phyloP scores from a whole-genome alignment of 2,329 filamentous ascomycete species.

The Nemania sp. region DNA sequence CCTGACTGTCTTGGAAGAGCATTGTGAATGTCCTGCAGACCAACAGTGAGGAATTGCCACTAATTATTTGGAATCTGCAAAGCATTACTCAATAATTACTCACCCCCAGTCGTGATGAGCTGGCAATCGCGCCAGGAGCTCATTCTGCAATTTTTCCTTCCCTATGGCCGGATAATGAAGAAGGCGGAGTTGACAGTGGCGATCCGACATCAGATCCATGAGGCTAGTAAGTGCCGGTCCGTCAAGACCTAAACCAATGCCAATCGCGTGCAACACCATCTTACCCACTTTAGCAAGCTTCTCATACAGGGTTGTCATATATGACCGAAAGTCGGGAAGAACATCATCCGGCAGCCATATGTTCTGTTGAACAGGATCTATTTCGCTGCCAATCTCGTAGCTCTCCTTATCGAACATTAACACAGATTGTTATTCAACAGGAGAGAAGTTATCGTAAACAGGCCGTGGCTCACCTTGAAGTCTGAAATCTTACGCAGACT shows the following conservation, averaged over 20 bases:
- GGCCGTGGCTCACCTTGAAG: slow-evolving; percentile 25
- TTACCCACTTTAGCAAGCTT: slow-evolving; percentile 18
- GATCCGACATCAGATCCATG: slow-evolving; percentile 18
- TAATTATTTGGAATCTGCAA: background rate
- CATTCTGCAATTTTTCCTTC: slow-evolving; percentile 26
- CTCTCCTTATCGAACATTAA: slow-evolving; percentile 35
- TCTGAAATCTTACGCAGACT: slow-evolving; percentile 28
- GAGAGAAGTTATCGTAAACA: background rate
- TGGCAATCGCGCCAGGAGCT: slow-evolving; percentile 40
- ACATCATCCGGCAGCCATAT: slow-evolving; percentile 51
- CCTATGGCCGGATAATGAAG: slow-evolving; percentile 30
- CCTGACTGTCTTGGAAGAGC: slow-evolving; percentile 56
- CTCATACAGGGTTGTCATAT: slow-evolving; percentile 42
- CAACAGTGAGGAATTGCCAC: background rate
- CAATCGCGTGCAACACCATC: slow-evolving; percentile 23
- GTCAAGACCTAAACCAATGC: slow-evolving; percentile 19
- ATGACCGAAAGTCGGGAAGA: slow-evolving; percentile 47
- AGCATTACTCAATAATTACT: slow-evolving; percentile 16
- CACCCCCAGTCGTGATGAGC: slow-evolving; percentile 58
- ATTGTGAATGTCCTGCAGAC: slow-evolving; percentile 49
- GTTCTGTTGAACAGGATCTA: slow-evolving; percentile 48
- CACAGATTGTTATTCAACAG: background rate
- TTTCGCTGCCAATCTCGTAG: slow-evolving; percentile 50
- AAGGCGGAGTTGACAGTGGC: slow-evolving; percentile 28
- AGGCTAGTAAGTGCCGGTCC: slow-evolving; percentile 7